A percentile compares a stretch with the other conserved stretches of the same genome.
phyloP scores from a whole-genome alignment of 768 basidiomycete species.

The Jaapia argillacea region DNA sequence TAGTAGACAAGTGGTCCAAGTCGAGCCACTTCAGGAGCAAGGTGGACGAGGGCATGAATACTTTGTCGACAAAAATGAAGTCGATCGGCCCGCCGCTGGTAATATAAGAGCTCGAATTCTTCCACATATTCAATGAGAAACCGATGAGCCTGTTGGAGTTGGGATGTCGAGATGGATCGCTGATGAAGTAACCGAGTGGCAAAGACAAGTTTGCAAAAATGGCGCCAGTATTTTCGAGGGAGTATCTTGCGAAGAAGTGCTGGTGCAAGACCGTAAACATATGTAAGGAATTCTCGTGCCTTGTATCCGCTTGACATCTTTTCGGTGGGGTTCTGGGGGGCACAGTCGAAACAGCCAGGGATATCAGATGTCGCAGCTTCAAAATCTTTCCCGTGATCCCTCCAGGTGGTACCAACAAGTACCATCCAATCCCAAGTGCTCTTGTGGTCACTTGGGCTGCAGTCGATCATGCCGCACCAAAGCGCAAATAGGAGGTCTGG shows the following conservation, averaged over 20 bases:
- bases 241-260: slow-evolving; percentile 16
- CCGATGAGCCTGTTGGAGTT: slow-evolving; percentile 14
- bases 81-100: slow-evolving; percentile 12
- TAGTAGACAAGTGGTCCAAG: slow-evolving; percentile 12
- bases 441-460: slow-evolving; percentile 13
- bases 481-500: slow-evolving; percentile 21
- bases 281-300: slow-evolving; percentile 16
- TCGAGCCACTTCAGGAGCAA: slow-evolving; percentile 12
- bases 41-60: slow-evolving; percentile 22
- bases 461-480: slow-evolving; percentile 21
- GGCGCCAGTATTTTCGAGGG: slow-evolving; percentile 12
- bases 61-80: slow-evolving; percentile 25
- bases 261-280: slow-evolving; percentile 15
- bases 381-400: slow-evolving; percentile 23
- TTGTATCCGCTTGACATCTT: slow-evolving; percentile 27
- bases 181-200: slow-evolving; percentile 15
- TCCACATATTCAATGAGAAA: slow-evolving; percentile 15
- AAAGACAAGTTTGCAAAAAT: slow-evolving; percentile 18
- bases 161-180: slow-evolving; percentile 1
- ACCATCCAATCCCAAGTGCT: slow-evolving; percentile 22
- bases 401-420: slow-evolving; percentile 19
- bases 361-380: slow-evolving; percentile 20
- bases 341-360: slow-evolving; percentile 29
- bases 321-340: slow-evolving; percentile 28
- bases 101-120: slow-evolving; percentile 27